phyloP scores from a whole-genome alignment of 768 basidiomycete genomes.

The Mrakia hoshinonis region DNA sequence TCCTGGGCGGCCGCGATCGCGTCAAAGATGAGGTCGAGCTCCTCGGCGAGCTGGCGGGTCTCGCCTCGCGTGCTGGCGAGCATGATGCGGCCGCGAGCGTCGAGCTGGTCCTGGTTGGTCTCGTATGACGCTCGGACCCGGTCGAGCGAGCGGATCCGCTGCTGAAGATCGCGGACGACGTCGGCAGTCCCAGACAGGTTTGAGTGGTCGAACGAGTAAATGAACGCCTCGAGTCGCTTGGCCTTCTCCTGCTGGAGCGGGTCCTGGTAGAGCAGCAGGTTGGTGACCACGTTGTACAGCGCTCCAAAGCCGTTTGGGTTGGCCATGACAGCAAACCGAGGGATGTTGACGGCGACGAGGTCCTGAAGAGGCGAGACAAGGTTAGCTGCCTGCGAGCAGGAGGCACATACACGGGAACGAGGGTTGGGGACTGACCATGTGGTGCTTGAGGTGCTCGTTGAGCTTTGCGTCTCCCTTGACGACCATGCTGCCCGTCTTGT shows the following conservation, averaged over 20 bases:
- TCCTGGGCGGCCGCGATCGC: conserved; percentile 61
- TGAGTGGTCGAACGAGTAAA: conserved; percentile 29
- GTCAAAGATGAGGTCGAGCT: conserved; percentile 75
- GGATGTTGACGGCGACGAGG: conserved; percentile 68
- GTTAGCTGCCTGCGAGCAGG: not conserved
- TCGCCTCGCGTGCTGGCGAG: conserved; percentile 63
- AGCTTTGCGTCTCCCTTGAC: conserved; percentile 40
- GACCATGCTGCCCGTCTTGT: conserved; percentile 47
- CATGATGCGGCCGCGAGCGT: conserved; percentile 43
- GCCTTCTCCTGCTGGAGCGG: conserved; percentile 43
- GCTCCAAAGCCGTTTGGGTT: conserved; percentile 71
- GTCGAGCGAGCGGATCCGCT: conserved; percentile 54
- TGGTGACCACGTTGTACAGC: conserved; percentile 53
- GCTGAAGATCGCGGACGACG: conserved; percentile 49
- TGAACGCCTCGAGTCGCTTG: conserved; percentile 25
- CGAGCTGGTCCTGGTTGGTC: conserved; percentile 40
- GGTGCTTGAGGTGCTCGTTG: conserved; percentile 45
- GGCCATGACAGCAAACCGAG: conserved; percentile 77
- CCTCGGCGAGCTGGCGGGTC: conserved; percentile 61
- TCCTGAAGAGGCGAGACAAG: conserved; percentile 49
- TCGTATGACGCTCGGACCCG: conserved; percentile 40
- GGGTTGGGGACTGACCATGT: not conserved
- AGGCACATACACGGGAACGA: not conserved
- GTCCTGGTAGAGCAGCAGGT: conserved; percentile 83
- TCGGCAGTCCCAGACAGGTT: conserved; percentile 33